Conservation (phyloP, 2,329 filamentous ascomycete genomes). For the Sporothrix luriei region DNA sequence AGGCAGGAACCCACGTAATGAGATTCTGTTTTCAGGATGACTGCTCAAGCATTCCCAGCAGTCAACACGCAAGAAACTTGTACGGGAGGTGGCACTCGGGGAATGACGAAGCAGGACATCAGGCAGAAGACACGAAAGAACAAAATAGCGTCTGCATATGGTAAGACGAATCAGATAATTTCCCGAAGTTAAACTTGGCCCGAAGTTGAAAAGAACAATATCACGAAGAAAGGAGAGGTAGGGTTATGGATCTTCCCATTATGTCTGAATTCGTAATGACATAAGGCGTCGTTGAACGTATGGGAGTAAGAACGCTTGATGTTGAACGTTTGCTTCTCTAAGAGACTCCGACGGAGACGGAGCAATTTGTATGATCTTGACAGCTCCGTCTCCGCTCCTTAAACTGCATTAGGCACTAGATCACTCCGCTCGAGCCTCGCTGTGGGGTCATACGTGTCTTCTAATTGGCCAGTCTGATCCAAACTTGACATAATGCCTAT, state of each 20-base stretch:
- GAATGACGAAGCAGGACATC: not conserved
- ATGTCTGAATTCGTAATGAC: not conserved
- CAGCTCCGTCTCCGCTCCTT: constrained; percentile 31
- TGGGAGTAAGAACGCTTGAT: not conserved
- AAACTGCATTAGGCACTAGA: not conserved
- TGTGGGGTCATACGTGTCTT: not conserved
- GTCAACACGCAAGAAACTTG: not conserved
- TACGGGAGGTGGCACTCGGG: not conserved
- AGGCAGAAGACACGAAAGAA: not conserved
- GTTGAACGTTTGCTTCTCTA: not conserved
- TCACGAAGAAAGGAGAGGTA: constrained; percentile 10
- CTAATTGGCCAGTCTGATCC: not conserved
- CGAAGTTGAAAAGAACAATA: not conserved
- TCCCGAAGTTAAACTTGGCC: constrained; percentile 7
- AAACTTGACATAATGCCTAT: not conserved
- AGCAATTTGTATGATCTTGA: constrained; percentile 22
- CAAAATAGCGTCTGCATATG: not conserved
- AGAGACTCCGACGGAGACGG: constrained; percentile 34
- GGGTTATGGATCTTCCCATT: constrained; percentile 7
- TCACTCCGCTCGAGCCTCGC: constrained; percentile 13
- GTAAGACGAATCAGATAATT: constrained; percentile 13
- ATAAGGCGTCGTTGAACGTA: constrained; percentile 1
- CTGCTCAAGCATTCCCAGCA: constrained; percentile 5
- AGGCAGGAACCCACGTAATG: not conserved
- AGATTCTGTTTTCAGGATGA: constrained; percentile 14